Evolutionary conservation across 371 early-diverging fungal species (phyloP).

Genomic region (Rhizomucor pusillus): DNA sequence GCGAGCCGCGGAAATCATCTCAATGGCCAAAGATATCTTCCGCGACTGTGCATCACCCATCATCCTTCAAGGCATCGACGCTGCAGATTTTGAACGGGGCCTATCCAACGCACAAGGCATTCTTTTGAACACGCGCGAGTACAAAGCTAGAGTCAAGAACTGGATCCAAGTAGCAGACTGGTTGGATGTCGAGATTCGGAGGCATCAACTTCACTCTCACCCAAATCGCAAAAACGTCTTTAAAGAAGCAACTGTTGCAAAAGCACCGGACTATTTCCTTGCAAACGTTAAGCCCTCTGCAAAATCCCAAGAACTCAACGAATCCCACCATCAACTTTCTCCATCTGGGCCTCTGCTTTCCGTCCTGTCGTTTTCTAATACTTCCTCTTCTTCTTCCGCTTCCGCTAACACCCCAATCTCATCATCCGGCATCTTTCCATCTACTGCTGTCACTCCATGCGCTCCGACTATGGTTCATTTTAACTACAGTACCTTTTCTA

Average conservation of each 20-base stretch:
- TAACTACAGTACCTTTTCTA: slow-evolving; percentile 1
- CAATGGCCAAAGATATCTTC: slow-evolving; percentile 35
- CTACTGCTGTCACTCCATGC: slow-evolving; percentile 2
- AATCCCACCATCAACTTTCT: slow-evolving; percentile 10
- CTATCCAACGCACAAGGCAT: slow-evolving; percentile 26
- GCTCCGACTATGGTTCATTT: slow-evolving; percentile 4
- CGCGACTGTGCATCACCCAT: slow-evolving; percentile 27
- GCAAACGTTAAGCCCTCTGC: slow-evolving; percentile 17
- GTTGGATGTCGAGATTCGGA: slow-evolving; percentile 37
- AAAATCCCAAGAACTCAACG: slow-evolving; percentile 2
- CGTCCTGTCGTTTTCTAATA: slow-evolving; percentile 14
- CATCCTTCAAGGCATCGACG: slow-evolving; percentile 22
- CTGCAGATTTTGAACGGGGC: slow-evolving; percentile 27
- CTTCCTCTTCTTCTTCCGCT: slow-evolving; percentile 4
- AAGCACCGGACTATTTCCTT: slow-evolving; percentile 15
- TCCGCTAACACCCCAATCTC: slow-evolving; percentile 7
- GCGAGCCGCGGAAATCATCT: slow-evolving; percentile 39
- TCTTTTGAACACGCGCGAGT: slow-evolving; percentile 29
- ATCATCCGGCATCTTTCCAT: not conserved
- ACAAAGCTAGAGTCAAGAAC: slow-evolving; percentile 20
- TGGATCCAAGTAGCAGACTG: slow-evolving; percentile 44
- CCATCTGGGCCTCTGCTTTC: slow-evolving; percentile 21
- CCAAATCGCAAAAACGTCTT: not conserved
- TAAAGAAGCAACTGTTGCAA: not conserved
- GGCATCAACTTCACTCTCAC: slow-evolving; percentile 23